phyloP scores from a whole-genome alignment of 1,284 basidiomycete genomes.

The Melampsora abietis-canadensis region DNA sequence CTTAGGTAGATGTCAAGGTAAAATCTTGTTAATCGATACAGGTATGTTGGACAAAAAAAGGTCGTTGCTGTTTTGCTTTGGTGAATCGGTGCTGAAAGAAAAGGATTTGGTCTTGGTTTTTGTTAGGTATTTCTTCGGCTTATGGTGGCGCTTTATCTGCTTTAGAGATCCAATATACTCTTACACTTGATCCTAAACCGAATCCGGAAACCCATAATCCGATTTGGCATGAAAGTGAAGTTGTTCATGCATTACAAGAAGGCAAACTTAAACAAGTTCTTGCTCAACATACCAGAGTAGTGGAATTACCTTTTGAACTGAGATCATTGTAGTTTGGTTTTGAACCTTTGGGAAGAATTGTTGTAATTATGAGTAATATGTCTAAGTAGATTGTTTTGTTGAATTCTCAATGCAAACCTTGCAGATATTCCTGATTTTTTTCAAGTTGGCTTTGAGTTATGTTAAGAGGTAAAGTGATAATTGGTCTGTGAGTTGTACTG shows the following conservation, averaged over 20 bases:
- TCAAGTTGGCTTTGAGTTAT: no score
- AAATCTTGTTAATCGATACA: conserved; percentile 84
- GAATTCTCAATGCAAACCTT: no score
- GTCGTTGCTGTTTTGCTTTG: no score
- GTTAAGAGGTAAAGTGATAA: no score
- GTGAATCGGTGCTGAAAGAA: no score
- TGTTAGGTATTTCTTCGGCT: conserved; percentile 77
- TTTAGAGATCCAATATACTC: conserved; percentile 70
- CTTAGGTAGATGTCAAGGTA: conserved; percentile 74
- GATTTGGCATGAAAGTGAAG: conserved; percentile 22
- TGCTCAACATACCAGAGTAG: neutral
- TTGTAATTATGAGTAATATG: no score
- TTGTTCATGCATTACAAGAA: conserved; percentile 34
- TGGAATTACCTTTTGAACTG: conserved; percentile 4
- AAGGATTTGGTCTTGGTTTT: no score
- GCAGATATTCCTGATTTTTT: no score
- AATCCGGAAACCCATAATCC: neutral
- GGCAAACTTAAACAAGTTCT: conserved; percentile 12
- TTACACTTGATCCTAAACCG: conserved; percentile 51
- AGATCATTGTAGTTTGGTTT: neutral
- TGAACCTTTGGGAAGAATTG: no score
- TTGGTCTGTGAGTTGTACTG: no score
- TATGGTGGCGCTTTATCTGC: conserved; percentile 88
- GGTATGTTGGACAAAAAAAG: no score
- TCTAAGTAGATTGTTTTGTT: no score